Conservation (phyloP, 176 grass and related monocot species). For the barley (Hordeum vulgare) region DNA sequence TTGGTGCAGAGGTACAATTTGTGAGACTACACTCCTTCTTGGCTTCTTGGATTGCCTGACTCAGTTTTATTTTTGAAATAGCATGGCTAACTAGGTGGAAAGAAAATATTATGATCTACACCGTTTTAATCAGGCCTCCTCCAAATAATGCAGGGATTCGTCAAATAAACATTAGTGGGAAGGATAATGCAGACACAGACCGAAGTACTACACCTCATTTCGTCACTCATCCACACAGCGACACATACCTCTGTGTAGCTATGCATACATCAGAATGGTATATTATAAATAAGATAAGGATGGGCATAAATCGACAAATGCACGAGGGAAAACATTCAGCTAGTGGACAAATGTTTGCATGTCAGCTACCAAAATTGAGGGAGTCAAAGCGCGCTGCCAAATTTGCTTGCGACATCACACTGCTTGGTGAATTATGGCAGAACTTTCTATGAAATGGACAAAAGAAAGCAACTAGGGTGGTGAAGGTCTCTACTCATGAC, state of each 20-base stretch:
- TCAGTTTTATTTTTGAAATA: background rate
- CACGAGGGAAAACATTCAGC: conserved; percentile 6
- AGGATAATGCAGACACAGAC: background rate
- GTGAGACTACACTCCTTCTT: background rate
- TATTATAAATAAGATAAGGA: background rate
- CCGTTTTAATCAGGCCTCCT: background rate
- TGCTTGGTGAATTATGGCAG: background rate
- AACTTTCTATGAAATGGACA: background rate
- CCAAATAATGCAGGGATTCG: background rate
- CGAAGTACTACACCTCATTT: background rate
- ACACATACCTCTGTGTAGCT: background rate
- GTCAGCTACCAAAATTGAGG: conserved; percentile 19
- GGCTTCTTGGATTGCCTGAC: background rate
- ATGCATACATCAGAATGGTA: background rate
- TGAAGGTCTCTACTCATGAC: background rate
- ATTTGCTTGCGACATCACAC: background rate
- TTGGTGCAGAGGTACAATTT: background rate
- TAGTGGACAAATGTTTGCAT: conserved; percentile 25
- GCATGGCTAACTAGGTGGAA: background rate
- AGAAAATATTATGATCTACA: background rate
- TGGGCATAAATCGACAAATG: background rate
- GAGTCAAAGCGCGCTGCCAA: conserved; percentile 30
- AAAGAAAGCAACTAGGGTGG: conserved; percentile 17
- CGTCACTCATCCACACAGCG: background rate
- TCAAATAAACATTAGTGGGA: background rate